Percentiles rank a stretch among this genome's conserved stretches.
These are phyloP conservation scores for Cucumis cinereus DNA, from an alignment of 306 rosid genomes.

Conservation along the genomic window DNA sequence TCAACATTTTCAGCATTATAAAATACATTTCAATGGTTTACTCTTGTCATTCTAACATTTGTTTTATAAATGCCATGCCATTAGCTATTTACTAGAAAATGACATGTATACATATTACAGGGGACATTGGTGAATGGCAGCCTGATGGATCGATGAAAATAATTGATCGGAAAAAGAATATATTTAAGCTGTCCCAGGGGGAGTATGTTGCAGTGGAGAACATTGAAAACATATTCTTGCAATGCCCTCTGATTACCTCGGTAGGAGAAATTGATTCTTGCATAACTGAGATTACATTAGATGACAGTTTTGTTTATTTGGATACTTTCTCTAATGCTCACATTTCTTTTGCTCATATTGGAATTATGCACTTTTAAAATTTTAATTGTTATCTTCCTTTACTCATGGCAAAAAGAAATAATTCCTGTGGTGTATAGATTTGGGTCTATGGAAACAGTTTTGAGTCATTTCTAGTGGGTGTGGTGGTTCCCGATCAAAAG, in stretches of 20 bases:
- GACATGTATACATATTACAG: conserved; percentile 28
- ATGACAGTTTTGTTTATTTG: not conserved
- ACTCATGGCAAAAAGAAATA: not conserved
- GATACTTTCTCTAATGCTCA: not conserved
- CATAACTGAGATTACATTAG: not conserved
- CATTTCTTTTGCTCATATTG: not conserved
- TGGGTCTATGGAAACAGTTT: conserved; percentile 97
- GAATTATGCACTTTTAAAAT: not conserved
- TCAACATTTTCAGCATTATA: not conserved
- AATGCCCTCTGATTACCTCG: conserved; percentile 66
- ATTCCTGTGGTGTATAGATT: conserved; percentile 31
- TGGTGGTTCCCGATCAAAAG: conserved; percentile 64
- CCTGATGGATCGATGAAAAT: conserved; percentile 80
- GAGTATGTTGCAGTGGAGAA: conserved; percentile 88
- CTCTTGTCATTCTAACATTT: not conserved
- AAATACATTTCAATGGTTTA: not conserved
- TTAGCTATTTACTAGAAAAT: not conserved
- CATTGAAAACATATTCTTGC: conserved; percentile 60
- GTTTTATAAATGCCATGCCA: not conserved
- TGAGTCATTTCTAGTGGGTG: conserved; percentile 91
- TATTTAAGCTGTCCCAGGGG: conserved; percentile 90
- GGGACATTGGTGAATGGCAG: conserved; percentile 98
- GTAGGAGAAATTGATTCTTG: conserved; percentile 22
- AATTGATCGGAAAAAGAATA: conserved; percentile 79
- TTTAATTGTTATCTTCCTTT: not conserved